Percentiles rank a stretch among this genome's conserved stretches.
These are phyloP conservation scores for Eutrema heterophyllum DNA, from an alignment of 345 rosid genomes.

Conservation along the genomic window DNA sequence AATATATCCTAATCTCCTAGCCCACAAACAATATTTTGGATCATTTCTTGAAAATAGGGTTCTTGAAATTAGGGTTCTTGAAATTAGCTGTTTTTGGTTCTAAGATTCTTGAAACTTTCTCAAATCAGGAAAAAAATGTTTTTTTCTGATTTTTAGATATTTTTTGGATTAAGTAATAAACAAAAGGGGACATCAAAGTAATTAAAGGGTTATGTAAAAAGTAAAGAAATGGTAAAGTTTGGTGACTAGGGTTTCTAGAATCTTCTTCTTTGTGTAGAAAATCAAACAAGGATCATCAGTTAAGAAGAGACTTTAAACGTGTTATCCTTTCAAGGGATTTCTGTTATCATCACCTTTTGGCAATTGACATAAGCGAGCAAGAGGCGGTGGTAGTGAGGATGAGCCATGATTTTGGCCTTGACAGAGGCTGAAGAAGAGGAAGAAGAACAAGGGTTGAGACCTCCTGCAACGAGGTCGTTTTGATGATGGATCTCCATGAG, in stretches of 20 bases:
- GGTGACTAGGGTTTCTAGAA: conserved; percentile 25
- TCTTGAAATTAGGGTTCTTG: background rate
- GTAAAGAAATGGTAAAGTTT: conserved; percentile 8
- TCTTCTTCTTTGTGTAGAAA: background rate
- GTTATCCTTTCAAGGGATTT: background rate
- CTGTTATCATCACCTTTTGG: conserved; percentile 63
- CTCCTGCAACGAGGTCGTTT: conserved; percentile 17
- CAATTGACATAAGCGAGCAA: conserved; percentile 85
- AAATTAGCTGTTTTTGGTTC: background rate
- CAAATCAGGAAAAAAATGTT: background rate
- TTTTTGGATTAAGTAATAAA: conserved; percentile 10
- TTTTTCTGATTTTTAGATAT: background rate
- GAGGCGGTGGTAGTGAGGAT: conserved; percentile 95
- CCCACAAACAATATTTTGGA: background rate
- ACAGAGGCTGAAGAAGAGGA: conserved; percentile 42
- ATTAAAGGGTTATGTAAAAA: conserved; percentile 11
- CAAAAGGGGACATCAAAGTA: conserved; percentile 24
- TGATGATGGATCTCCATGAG: conserved; percentile 57
- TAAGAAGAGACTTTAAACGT: background rate
- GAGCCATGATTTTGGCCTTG: conserved; percentile 94
- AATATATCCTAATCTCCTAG: background rate
- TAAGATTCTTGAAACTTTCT: background rate
- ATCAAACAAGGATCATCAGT: background rate
- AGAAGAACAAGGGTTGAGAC: conserved; percentile 23
- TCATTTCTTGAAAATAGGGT: background rate